Percentiles rank a stretch among this genome's conserved stretches.
These are phyloP conservation scores for Diplodia scrobiculata DNA, from an alignment of 2,329 filamentous ascomycete genomes.

Conservation along the genomic window DNA sequence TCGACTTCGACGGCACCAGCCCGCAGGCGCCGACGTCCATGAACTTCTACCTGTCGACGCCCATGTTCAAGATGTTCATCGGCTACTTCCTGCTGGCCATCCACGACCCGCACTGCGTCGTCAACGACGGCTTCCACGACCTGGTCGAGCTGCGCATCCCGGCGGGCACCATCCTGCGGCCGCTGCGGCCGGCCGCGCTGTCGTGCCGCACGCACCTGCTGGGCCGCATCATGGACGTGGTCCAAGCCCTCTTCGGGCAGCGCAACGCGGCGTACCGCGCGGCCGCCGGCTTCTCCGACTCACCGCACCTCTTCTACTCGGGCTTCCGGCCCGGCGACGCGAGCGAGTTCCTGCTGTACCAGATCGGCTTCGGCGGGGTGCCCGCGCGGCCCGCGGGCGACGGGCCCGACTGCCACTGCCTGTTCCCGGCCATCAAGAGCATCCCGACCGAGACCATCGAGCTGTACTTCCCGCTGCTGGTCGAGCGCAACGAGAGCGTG, in stretches of 20 bases:
- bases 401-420: constrained; percentile 54
- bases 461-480: constrained; percentile 52
- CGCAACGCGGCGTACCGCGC: constrained; percentile 51
- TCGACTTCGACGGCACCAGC: constrained; percentile 55
- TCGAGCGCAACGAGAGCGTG: constrained; percentile 54
- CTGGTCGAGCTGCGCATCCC: constrained; percentile 54
- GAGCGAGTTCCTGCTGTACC: constrained; percentile 50
- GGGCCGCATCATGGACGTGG: constrained; percentile 53
- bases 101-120: constrained; percentile 52
- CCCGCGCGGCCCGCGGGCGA: constrained; percentile 53
- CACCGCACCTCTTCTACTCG: constrained; percentile 55
- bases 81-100: constrained; percentile 54
- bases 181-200: constrained; percentile 52
- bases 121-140: constrained; percentile 57
- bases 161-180: constrained; percentile 50
- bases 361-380: constrained; percentile 56
- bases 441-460: constrained; percentile 55
- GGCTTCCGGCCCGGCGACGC: constrained; percentile 55
- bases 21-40: constrained; percentile 52
- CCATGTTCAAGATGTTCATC: constrained; percentile 58
- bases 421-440: constrained; percentile 56
- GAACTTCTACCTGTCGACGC: constrained; percentile 54
- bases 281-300: constrained; percentile 56
- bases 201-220: constrained; percentile 54
- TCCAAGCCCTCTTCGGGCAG: constrained; percentile 55